These are phyloP conservation scores for Phalaenopsis equestris DNA, from an alignment of 106 monocot species.

Conservation along the genomic window DNA sequence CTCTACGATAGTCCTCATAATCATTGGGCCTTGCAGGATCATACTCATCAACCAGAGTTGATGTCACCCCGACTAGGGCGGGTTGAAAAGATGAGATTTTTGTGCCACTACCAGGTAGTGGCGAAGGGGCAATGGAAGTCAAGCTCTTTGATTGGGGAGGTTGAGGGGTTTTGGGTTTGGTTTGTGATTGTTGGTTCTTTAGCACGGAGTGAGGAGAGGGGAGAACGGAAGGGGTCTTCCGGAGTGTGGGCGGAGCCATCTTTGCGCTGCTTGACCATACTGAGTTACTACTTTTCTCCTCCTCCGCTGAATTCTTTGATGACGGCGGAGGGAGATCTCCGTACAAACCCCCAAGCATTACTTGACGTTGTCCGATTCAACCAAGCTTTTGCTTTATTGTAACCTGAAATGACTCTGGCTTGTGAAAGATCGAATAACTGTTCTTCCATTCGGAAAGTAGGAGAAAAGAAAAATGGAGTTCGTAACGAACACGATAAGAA, in stretches of 20 bases:
- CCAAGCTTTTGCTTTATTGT: not conserved
- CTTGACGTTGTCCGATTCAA: not conserved
- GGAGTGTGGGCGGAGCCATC: conserved; percentile 83
- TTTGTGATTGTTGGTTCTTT: conserved; percentile 35
- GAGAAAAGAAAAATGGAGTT: not conserved
- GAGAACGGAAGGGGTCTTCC: conserved; percentile 57
- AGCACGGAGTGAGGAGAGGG: conserved; percentile 61
- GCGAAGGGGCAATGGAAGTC: conserved; percentile 9
- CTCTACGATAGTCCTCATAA: conserved; percentile 85
- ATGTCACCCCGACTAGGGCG: conserved; percentile 71
- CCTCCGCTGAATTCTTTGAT: conserved; percentile 44
- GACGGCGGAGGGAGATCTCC: conserved; percentile 96
- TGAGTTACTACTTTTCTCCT: conserved; percentile 54
- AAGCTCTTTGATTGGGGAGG: conserved; percentile 21
- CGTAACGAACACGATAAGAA: not conserved
- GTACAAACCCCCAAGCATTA: conserved; percentile 84
- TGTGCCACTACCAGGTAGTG: conserved; percentile 20
- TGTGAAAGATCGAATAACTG: not conserved
- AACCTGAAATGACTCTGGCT: not conserved
- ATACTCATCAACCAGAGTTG: conserved; percentile 78
- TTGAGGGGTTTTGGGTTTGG: conserved; percentile 32
- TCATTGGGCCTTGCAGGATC: conserved; percentile 95
- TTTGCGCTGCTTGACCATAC: conserved; percentile 97
- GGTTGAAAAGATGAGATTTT: conserved; percentile 55
- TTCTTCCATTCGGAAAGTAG: not conserved